phyloP scores from a whole-genome alignment of 2,329 filamentous ascomycete genomes.

The Penicillium polonicum region DNA sequence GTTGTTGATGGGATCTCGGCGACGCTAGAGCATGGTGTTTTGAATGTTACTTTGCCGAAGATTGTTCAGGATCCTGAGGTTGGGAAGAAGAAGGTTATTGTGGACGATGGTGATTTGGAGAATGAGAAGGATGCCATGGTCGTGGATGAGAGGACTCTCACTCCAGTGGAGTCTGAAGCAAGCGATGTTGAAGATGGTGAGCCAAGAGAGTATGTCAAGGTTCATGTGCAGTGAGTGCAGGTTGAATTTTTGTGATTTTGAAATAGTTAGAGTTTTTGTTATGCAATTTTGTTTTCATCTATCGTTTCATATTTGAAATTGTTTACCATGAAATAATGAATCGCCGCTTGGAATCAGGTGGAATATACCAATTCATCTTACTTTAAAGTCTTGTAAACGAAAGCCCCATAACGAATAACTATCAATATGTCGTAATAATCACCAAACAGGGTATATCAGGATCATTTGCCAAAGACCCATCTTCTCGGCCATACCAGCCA shows the following conservation, averaged over 20 bases:
- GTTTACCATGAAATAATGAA: not conserved
- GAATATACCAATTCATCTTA: not conserved
- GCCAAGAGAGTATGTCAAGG: conserved; percentile 26
- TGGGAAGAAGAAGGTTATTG: conserved; percentile 20
- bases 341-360: not conserved
- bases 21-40: conserved; percentile 74
- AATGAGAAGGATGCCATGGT: conserved; percentile 21
- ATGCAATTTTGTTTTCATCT: not conserved
- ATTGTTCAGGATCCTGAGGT: conserved; percentile 40
- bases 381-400: not conserved
- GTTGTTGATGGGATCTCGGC: conserved; percentile 68
- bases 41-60: conserved; percentile 77
- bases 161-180: conserved; percentile 23
- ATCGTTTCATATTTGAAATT: not conserved
- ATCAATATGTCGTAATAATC: not conserved
- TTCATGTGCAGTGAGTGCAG: conserved; percentile 20
- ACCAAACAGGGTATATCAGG: not conserved
- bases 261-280: not conserved
- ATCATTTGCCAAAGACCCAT: conserved; percentile 15
- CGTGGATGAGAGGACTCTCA: conserved; percentile 26
- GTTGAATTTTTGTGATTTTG: not conserved
- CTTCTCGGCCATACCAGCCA: conserved; percentile 22
- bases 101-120: conserved; percentile 17
- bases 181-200: conserved; percentile 19
- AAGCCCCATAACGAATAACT: not conserved